Evolutionary conservation across 2,329 filamentous ascomycete genomes (phyloP).

Genomic region (Xylariaceae sp.): DNA sequence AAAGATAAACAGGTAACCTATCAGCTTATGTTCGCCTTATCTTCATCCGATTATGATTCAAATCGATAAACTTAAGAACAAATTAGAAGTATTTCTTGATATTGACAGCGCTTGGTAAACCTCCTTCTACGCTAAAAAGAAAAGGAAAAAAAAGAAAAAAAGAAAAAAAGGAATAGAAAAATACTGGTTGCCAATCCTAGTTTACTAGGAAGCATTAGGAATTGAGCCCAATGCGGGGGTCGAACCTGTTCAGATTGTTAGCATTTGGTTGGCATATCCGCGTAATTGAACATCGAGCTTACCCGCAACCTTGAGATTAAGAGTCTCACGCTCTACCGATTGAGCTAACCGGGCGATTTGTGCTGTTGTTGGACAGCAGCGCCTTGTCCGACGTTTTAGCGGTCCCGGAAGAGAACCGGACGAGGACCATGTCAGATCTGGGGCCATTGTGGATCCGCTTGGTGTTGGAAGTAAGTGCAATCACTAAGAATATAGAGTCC

Average conservation of each 20-base stretch:
- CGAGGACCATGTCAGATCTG: no score
- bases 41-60: no score
- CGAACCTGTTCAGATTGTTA: constrained; percentile 39
- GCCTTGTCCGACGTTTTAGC: neutral
- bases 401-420: no score
- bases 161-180: constrained; percentile 1
- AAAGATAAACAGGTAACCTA: no score
- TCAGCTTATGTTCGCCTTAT: no score
- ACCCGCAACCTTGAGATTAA: constrained; percentile 53
- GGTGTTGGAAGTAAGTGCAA: no score
- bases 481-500: no score
- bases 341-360: constrained; percentile 64
- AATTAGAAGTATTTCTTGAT: no score
- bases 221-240: constrained; percentile 57
- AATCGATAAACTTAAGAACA: no score
- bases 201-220: constrained; percentile 43
- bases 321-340: constrained; percentile 78
- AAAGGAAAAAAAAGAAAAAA: neutral
- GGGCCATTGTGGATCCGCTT: no score
- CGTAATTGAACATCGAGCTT: neutral
- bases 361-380: neutral
- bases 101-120: no score
- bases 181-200: constrained; percentile 11
- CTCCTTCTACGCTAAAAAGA: no score
- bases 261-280: neutral